phyloP scores from a whole-genome alignment of 2,329 filamentous ascomycete species.

The Hypoxylon sp. region DNA sequence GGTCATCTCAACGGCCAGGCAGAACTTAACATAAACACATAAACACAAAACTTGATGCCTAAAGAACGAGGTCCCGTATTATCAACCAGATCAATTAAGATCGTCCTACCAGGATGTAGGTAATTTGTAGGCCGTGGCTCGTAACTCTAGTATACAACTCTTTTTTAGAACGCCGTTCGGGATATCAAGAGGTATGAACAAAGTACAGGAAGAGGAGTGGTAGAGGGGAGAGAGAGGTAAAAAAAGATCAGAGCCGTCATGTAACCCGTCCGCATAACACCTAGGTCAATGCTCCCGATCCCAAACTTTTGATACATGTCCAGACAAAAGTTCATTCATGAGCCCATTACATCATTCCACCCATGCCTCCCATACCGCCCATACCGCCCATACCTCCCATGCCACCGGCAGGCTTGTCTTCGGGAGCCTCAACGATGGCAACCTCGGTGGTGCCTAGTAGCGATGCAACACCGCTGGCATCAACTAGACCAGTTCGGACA shows the following conservation, averaged over 20 bases:
- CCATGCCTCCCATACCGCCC: constrained; percentile 64
- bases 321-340: constrained; percentile 45
- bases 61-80: constrained; percentile 20
- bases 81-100: constrained; percentile 40
- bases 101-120: constrained; percentile 35
- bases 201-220: constrained; percentile 48
- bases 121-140: constrained; percentile 29
- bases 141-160: constrained; percentile 53
- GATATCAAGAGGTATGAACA: constrained; percentile 55
- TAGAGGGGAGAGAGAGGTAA: constrained; percentile 56
- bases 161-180: constrained; percentile 53
- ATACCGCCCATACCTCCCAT: constrained; percentile 66
- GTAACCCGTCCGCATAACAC: constrained; percentile 63
- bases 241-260: constrained; percentile 59
- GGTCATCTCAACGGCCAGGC: constrained; percentile 33
- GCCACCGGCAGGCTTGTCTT: constrained; percentile 84
- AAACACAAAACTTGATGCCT: constrained; percentile 37
- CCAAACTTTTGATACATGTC: constrained; percentile 57
- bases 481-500: constrained; percentile 93
- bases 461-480: constrained; percentile 96
- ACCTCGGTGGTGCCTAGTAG: constrained; percentile 98
- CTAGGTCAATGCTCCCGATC: constrained; percentile 65
- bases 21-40: constrained; percentile 22
- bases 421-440: constrained; percentile 94
- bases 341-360: constrained; percentile 72